A percentile compares a stretch with the other conserved stretches of the same genome.
phyloP scores from a whole-genome alignment of 768 basidiomycete genomes.

The Trametes cubensis region DNA sequence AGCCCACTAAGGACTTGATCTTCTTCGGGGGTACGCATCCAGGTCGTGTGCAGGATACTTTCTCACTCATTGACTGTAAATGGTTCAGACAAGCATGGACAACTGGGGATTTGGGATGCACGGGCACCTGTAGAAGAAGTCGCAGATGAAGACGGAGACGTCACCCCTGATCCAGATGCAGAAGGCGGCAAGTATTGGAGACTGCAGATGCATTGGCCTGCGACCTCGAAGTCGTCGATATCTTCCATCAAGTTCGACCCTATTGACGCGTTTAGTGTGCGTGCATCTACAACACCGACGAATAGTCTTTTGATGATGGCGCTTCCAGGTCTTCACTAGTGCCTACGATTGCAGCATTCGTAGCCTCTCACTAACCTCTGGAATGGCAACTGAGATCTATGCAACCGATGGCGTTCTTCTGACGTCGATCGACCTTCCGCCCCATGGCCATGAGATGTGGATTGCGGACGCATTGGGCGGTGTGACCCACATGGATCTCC shows the following conservation, averaged over 20 bases:
- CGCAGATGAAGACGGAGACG: conserved; percentile 61
- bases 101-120: conserved; percentile 87
- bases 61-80: background rate
- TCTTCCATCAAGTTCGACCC: conserved; percentile 80
- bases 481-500: conserved; percentile 74
- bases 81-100: conserved; percentile 78
- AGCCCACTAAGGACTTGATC: conserved; percentile 76
- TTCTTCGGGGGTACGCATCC: conserved; percentile 75
- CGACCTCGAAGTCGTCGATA: conserved; percentile 76
- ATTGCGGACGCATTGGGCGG: conserved; percentile 75
- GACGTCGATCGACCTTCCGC: conserved; percentile 69
- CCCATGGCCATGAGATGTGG: conserved; percentile 81
- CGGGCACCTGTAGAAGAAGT: conserved; percentile 67
- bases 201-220: conserved; percentile 84
- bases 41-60: conserved; percentile 1
- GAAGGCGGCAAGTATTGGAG: conserved; percentile 82
- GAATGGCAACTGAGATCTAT: conserved; percentile 70
- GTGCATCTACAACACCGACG: conserved; percentile 16
- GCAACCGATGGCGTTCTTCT: conserved; percentile 63
- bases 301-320: background rate
- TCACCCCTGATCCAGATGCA: conserved; percentile 37
- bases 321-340: conserved; percentile 69
- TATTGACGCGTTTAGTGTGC: conserved; percentile 70
- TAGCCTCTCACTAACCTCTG: conserved; percentile 69
- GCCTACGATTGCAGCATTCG: conserved; percentile 84